Percentiles rank a stretch among this genome's conserved stretches.
These are phyloP conservation scores for Cyanidioschyzon merolae DNA, from an alignment of 23 red algal species.

Conservation along the genomic window DNA sequence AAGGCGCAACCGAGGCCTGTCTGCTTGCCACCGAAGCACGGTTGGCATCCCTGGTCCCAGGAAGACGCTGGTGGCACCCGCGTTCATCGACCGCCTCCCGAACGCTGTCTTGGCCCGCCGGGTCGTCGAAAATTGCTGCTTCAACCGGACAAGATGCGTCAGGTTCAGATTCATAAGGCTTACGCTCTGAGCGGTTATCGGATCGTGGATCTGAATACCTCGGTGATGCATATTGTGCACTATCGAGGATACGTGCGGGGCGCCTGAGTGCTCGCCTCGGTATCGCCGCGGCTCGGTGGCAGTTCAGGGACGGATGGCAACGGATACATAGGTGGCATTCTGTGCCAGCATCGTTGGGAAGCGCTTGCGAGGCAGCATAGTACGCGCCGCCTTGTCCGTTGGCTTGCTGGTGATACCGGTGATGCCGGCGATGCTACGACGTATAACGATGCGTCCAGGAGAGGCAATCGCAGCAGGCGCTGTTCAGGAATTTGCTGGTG, in stretches of 20 bases:
- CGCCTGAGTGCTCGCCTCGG: too few species aligned
- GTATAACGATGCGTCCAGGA: too few species aligned
- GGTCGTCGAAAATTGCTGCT: background rate
- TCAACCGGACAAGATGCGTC: constrained; percentile 1
- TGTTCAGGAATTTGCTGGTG: too few species aligned
- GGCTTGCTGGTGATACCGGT: too few species aligned
- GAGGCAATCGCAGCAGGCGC: too few species aligned
- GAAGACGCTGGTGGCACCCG: background rate
- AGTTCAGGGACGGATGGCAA: too few species aligned
- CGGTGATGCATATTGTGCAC: background rate
- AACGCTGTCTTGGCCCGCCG: background rate
- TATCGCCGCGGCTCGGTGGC: too few species aligned
- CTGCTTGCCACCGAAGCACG: background rate
- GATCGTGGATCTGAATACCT: constrained; percentile 14
- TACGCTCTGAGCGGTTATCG: background rate
- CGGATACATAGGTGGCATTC: too few species aligned
- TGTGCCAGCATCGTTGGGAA: too few species aligned
- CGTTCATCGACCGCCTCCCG: background rate
- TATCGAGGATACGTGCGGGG: background rate
- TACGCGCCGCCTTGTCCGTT: too few species aligned
- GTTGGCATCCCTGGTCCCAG: background rate
- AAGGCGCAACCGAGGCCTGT: background rate
- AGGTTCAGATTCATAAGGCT: constrained; percentile 10
- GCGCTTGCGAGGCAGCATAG: too few species aligned
- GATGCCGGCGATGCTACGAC: too few species aligned